phyloP scores from a whole-genome alignment of 352 stramenopile genomes.

The Phytopythium kandeliae region DNA sequence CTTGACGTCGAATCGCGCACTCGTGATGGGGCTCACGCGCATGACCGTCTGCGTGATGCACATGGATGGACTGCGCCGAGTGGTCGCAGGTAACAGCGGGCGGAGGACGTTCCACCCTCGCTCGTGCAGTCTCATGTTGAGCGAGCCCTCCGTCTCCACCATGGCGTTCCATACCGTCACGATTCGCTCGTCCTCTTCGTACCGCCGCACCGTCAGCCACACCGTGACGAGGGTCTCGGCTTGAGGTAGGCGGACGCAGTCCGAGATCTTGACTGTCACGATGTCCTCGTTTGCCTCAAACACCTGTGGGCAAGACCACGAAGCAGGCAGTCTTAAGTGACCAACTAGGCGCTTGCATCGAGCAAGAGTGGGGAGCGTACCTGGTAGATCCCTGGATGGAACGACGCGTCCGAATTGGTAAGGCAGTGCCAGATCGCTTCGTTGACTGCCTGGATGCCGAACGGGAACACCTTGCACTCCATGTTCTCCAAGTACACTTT shows the following conservation, averaged over 20 bases:
- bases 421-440: slow-evolving; percentile 24
- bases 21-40: slow-evolving; percentile 13
- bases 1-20: slow-evolving; percentile 9
- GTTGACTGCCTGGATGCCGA: slow-evolving; percentile 20
- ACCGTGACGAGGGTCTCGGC: slow-evolving; percentile 21
- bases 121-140: slow-evolving; percentile 25
- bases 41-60: slow-evolving; percentile 25
- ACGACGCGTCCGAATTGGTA: slow-evolving; percentile 10
- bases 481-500: slow-evolving; percentile 23
- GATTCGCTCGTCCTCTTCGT: slow-evolving; percentile 13
- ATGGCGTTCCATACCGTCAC: slow-evolving; percentile 27
- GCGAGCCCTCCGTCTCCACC: slow-evolving; percentile 21
- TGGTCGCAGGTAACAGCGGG: slow-evolving; percentile 10
- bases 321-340: no score
- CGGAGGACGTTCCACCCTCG: slow-evolving; percentile 25
- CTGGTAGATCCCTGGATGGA: slow-evolving; percentile 15
- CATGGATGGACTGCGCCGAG: slow-evolving; percentile 12
- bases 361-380: no score
- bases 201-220: slow-evolving; percentile 17
- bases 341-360: no score
- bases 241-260: slow-evolving; percentile 12
- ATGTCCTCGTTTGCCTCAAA: slow-evolving; percentile 12
- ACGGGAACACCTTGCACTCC: slow-evolving; percentile 26
- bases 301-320: neutral
- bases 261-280: slow-evolving; percentile 20